Percentiles rank a stretch among this genome's conserved stretches.
These are phyloP conservation scores for Carnegiea gigantea DNA, from an alignment of 179 eudicot species.

Conservation along the genomic window DNA sequence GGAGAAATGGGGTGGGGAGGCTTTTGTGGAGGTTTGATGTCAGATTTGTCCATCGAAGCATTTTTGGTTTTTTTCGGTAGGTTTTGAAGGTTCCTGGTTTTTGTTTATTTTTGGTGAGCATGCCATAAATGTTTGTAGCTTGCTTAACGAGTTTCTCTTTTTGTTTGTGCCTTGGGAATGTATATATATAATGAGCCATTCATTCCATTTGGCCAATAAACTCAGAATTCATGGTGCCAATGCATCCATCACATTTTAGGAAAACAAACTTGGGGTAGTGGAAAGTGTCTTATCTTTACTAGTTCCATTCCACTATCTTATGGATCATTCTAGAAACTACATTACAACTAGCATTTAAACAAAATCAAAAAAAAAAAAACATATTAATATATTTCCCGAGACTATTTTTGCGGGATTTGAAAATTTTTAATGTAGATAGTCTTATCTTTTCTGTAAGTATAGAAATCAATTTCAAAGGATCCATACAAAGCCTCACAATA, in stretches of 20 bases:
- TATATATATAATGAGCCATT: background rate
- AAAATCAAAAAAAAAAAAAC: too few species aligned
- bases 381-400: too few species aligned
- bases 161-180: background rate
- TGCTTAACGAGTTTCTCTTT: background rate
- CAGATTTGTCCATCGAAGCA: conserved; percentile 24
- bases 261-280: background rate
- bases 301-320: background rate
- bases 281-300: background rate
- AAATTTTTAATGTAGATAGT: too few species aligned
- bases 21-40: conserved; percentile 28
- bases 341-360: too few species aligned
- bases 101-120: conserved; percentile 21
- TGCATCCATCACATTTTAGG: background rate
- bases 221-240: background rate
- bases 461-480: too few species aligned
- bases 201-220: background rate
- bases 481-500: too few species aligned
- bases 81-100: background rate
- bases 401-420: too few species aligned
- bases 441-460: too few species aligned
- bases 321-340: background rate
- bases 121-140: background rate
- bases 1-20: background rate
- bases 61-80: background rate